phyloP scores from a whole-genome alignment of 805 yeast genomes.

The Starmerella powellii region DNA sequence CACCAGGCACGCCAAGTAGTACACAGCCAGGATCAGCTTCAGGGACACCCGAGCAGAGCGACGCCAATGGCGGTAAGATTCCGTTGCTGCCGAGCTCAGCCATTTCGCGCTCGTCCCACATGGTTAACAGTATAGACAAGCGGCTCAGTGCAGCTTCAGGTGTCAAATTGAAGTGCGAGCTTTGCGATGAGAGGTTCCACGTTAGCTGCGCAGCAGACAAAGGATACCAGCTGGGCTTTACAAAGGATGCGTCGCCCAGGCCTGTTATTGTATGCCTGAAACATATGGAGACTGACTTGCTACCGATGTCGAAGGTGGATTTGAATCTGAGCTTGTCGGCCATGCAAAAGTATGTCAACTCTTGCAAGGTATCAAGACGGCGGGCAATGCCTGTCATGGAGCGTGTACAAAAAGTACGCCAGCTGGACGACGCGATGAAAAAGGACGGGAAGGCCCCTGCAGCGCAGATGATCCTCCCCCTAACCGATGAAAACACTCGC shows the following conservation, averaged over 20 bases:
- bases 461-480: neutral
- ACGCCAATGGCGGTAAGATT: too few species aligned
- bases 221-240: conserved; percentile 15
- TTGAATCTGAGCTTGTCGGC: conserved; percentile 21
- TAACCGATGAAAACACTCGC: too few species aligned
- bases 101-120: too few species aligned
- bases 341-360: conserved; percentile 25
- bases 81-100: too few species aligned
- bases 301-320: conserved; percentile 25
- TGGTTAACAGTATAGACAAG: neutral
- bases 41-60: too few species aligned
- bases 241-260: conserved; percentile 14
- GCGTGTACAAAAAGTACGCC: neutral
- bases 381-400: neutral
- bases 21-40: too few species aligned
- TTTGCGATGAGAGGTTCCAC: conserved; percentile 29
- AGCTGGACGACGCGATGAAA: neutral
- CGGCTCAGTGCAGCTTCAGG: too few species aligned
- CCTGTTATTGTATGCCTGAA: conserved; percentile 27
- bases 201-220: conserved; percentile 44
- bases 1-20: too few species aligned
- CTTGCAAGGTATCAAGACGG: conserved; percentile 19
- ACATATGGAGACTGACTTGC: conserved; percentile 21
- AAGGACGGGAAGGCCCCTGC: neutral
- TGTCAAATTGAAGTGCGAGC: conserved; percentile 12